Percentiles rank a stretch among this genome's conserved stretches.
phyloP scores from a whole-genome alignment of 805 yeast genomes.

The Barnettozyma sucrosica region DNA sequence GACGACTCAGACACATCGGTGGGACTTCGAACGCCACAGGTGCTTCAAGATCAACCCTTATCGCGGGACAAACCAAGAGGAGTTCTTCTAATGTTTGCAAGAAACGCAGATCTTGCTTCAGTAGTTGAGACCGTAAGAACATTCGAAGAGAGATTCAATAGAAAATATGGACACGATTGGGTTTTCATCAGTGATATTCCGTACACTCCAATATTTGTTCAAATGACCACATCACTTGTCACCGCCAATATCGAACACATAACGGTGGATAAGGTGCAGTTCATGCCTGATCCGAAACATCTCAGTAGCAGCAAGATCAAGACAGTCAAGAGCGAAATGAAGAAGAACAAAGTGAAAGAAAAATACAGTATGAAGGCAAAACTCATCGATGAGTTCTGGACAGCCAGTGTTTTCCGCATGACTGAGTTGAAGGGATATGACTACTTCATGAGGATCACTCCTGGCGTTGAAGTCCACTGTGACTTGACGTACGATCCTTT shows the following conservation, averaged over 20 bases:
- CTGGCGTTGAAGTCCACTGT: conserved; percentile 39
- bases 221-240: conserved; percentile 37
- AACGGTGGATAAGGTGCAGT: conserved; percentile 40
- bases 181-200: conserved; percentile 63
- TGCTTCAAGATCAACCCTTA: background rate
- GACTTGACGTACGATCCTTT: conserved; percentile 44
- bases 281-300: conserved; percentile 51
- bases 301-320: conserved; percentile 44
- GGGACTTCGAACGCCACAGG: background rate
- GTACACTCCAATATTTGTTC: conserved; percentile 48
- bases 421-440: conserved; percentile 39
- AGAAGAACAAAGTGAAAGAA: conserved; percentile 35
- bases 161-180: conserved; percentile 62
- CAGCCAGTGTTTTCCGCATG: conserved; percentile 41
- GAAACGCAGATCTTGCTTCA: conserved; percentile 53
- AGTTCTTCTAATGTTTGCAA: conserved; percentile 59
- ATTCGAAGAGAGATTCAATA: conserved; percentile 63
- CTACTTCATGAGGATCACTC: conserved; percentile 47
- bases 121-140: conserved; percentile 53
- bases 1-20: background rate
- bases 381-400: conserved; percentile 44
- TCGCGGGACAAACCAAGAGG: background rate
- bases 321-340: conserved; percentile 36
- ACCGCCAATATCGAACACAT: conserved; percentile 59
- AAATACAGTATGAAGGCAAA: conserved; percentile 41